Percentiles rank a stretch among this genome's conserved stretches.
Evolutionary conservation across 208 protist genomes (phyloP).

Genomic region (Trypanosoma scelopori): DNA sequence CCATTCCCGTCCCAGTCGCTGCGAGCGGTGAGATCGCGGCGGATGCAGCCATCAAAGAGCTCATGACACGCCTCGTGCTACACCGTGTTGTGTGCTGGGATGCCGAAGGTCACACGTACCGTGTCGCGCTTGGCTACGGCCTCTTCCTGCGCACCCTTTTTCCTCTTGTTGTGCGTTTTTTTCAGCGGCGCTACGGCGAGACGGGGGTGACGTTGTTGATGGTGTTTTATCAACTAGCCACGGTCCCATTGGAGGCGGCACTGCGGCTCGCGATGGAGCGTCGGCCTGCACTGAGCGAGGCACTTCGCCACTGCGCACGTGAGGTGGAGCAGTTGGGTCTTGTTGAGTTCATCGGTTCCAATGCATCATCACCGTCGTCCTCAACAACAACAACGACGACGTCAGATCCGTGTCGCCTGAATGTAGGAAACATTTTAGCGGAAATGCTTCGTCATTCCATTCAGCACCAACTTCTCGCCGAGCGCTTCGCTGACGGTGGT

Average conservation of each 20-base stretch:
- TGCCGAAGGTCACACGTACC: conserved; percentile 38
- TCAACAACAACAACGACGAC: neutral
- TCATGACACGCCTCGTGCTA: conserved; percentile 67
- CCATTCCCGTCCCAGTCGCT: conserved; percentile 15
- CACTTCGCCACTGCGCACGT: conserved; percentile 38
- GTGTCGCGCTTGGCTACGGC: conserved; percentile 48
- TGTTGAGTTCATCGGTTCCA: conserved; percentile 37
- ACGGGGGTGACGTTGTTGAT: conserved; percentile 51
- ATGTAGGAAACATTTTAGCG: conserved; percentile 29
- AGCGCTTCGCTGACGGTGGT: conserved; percentile 29
- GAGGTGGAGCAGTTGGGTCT: conserved; percentile 51
- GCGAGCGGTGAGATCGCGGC: conserved; percentile 10
- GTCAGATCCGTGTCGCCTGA: conserved; percentile 38
- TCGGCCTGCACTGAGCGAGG: conserved; percentile 33
- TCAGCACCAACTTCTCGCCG: conserved; percentile 24
- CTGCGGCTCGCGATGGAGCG: conserved; percentile 48
- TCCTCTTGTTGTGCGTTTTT: conserved; percentile 49
- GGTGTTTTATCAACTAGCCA: conserved; percentile 58
- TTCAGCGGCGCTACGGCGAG: conserved; percentile 53
- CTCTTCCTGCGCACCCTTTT: conserved; percentile 64
- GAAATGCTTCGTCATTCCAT: conserved; percentile 36
- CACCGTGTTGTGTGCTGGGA: conserved; percentile 61
- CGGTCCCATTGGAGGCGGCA: conserved; percentile 39
- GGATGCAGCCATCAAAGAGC: conserved; percentile 71
- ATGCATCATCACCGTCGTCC: neutral